These are phyloP conservation scores for cucumber (Cucumis sativus) DNA, from an alignment of 306 rosid genomes.

Conservation along the genomic window DNA sequence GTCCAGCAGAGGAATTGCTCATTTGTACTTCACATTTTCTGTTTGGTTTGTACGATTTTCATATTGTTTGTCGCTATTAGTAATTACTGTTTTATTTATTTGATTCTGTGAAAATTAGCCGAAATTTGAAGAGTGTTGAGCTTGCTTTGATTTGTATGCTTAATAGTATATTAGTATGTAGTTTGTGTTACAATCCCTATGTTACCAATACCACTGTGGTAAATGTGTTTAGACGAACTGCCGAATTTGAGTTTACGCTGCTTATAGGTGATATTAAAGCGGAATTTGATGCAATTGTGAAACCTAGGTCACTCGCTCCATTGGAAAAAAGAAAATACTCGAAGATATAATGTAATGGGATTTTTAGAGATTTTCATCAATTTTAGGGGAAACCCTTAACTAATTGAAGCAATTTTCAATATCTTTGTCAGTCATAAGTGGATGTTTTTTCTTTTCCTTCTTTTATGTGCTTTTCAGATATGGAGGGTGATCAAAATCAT, in stretches of 20 bases:
- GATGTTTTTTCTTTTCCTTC: background rate
- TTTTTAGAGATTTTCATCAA: background rate
- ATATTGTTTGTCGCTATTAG: background rate
- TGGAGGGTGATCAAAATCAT: slow-evolving; percentile 21
- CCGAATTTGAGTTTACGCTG: background rate
- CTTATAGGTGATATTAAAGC: background rate
- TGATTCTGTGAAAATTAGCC: background rate
- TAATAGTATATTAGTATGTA: background rate
- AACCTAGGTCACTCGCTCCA: background rate
- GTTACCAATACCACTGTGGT: background rate
- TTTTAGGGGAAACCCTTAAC: background rate
- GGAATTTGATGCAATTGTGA: background rate
- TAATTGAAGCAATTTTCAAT: background rate
- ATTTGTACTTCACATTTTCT: background rate
- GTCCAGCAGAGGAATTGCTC: background rate
- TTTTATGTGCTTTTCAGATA: slow-evolving; percentile 10
- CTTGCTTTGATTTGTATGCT: background rate
- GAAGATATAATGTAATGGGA: background rate
- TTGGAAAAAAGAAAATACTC: background rate
- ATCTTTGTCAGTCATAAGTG: background rate
- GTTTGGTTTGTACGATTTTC: background rate
- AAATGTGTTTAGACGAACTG: background rate
- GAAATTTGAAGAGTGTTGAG: background rate
- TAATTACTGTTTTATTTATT: background rate
- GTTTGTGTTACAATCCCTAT: background rate